A percentile compares a stretch with the other conserved stretches of the same genome.
These are phyloP conservation scores for Exophiala phaeomuriformis DNA, from an alignment of 2,329 filamentous ascomycete genomes.

Conservation along the genomic window DNA sequence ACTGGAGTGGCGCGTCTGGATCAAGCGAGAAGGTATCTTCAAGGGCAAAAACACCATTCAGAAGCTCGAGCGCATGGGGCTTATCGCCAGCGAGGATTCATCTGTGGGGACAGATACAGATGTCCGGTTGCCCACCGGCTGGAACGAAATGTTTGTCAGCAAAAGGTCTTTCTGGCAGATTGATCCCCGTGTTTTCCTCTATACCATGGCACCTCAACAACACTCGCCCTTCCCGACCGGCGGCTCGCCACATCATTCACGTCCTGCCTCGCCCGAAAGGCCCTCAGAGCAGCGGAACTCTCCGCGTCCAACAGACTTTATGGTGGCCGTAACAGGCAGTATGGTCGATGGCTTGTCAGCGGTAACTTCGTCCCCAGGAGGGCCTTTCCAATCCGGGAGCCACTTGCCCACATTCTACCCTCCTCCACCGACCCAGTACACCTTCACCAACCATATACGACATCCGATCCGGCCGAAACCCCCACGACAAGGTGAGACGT, in stretches of 20 bases:
- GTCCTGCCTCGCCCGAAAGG: conserved; percentile 44
- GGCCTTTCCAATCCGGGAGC: conserved; percentile 73
- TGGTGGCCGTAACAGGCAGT: conserved; percentile 2
- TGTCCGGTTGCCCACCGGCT: conserved; percentile 57
- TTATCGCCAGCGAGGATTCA: conserved; percentile 70
- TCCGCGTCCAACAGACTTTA: conserved; percentile 13
- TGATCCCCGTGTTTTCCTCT: conserved; percentile 78
- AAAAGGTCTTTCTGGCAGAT: conserved; percentile 85
- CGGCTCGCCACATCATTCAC: conserved; percentile 45
- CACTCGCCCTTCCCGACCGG: conserved; percentile 41
- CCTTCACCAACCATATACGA: conserved; percentile 66
- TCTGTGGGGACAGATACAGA: conserved; percentile 60
- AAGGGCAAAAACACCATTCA: conserved; percentile 74
- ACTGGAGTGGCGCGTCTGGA: conserved; percentile 78
- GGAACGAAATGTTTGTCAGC: conserved; percentile 75
- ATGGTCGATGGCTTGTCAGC: conserved; percentile 20
- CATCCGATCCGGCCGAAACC: conserved; percentile 86
- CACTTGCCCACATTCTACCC: conserved; percentile 89
- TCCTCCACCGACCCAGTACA: conserved; percentile 73
- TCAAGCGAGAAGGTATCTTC: conserved; percentile 82
- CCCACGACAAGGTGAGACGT: conserved; percentile 79
- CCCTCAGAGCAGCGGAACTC: conserved; percentile 8
- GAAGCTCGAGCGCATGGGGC: conserved; percentile 88
- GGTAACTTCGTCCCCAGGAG: conserved; percentile 34
- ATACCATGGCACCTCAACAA: conserved; percentile 62